Base-by-base conservation (phyloP, 352 stramenopile genomes). In the Halophytophthora polymorphica region DNA sequence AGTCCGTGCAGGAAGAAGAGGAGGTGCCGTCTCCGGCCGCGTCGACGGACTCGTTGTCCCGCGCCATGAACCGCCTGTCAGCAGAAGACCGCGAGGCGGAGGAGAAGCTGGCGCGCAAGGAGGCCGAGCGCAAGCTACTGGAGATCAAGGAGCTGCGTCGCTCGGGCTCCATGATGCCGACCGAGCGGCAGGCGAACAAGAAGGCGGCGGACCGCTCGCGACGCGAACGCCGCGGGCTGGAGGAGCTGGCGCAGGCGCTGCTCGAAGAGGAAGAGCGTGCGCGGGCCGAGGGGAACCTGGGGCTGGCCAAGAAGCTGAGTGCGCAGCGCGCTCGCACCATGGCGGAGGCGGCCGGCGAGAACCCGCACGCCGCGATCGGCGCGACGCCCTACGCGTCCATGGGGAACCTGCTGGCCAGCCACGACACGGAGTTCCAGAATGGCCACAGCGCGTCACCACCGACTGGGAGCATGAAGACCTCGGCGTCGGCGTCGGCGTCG, bases 61-160 rank as follows among this genome's bases (percentile, higher is more conserved):
- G 63, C 18, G 53, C 73, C 34, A 51, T 71, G 28, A 67, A 53
- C 18, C 58, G 61, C 23, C 45, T 84, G 38, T 58, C 77, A 15
- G 65, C 66, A 2, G 75, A 81, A 28, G 64, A 83, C 31, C 71
- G 80, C 25, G 78, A 88, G 37, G 49, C 71, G 31, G 82, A 94
- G 68, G 83, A 94, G 34, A 58, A 81, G 37, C 83, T 88, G 45
- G 83, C 83, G 14, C 83, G 83, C 12, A 25, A 83, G 19, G 83
- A 94, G 52, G 83, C 83, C 7, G 81, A 94, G 59, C 80, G 73
- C 29, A 94, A 92, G 53, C 45, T 94, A 37, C 68, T 87, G 61
- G 83, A 94, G 52, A 70, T 94, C 2, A 85, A 91, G 66, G 76
- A 88, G 38, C 66, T 92, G 36, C 75, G 76, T 41, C 68, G 73